Conservation (phyloP, 345 rosid species). For the Corchorus olitorius region DNA sequence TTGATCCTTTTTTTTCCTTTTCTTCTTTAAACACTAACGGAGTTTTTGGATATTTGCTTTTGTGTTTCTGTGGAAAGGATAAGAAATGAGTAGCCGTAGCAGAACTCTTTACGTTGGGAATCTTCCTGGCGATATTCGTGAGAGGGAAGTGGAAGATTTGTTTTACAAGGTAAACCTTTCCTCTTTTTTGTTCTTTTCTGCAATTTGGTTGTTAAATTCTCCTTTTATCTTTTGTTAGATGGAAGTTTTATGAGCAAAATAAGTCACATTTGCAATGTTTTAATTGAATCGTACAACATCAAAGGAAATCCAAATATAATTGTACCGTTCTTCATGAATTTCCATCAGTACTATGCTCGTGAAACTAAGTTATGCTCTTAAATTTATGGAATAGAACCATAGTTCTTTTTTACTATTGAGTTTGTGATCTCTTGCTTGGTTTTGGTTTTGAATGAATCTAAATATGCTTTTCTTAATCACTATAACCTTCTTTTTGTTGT, state of each 20-base stretch:
- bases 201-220: neutral
- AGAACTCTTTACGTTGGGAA: constrained; percentile 95
- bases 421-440: neutral
- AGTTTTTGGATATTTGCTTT: neutral
- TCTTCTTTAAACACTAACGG: neutral
- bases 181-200: neutral
- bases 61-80: neutral
- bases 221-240: neutral
- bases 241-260: neutral
- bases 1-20: neutral
- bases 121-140: constrained; percentile 95
- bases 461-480: neutral
- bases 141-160: constrained; percentile 97
- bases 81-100: constrained; percentile 80
- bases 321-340: neutral
- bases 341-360: neutral
- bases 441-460: neutral
- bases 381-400: neutral
- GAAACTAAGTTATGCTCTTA: neutral
- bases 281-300: neutral
- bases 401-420: neutral
- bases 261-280: neutral
- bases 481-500: neutral
- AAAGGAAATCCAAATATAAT: neutral
- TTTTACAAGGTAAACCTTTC: constrained; percentile 70